Evolutionary conservation across 2,329 filamentous ascomycete species (phyloP), one percentile per base, ranked within the genome.

Genomic region (Monilinia fructigena): DNA sequence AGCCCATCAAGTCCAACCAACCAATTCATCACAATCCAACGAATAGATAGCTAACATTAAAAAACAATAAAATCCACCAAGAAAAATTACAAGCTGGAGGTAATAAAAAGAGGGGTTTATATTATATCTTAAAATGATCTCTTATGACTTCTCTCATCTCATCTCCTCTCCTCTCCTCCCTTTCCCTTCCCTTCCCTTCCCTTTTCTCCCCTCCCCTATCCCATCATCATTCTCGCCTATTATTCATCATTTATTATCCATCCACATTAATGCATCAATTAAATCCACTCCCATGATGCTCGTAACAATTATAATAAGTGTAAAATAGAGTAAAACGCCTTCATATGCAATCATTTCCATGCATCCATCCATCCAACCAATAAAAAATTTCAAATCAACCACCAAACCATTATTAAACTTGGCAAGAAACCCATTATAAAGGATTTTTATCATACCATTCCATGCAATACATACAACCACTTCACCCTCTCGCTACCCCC

Each of bases 341-440:
- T 59, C 16, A 23, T 48, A 35, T 59, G 56, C 31, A 59, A 23
- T 59, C 55, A 48, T 47, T 6, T 59, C 31, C 53, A 55, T 55
- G 26, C 56, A 59, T 59, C 40, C 40, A 40, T 40, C 38, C 38
- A 40, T 40, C 38, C 10, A 7, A n/a, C 38, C 38, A 40, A 12
- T 2, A 40, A 14, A 14, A 4, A 40, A 31, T 59, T 53, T 53
- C 50, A 53, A 53, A 20, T 42, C 55, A 45, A 11, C 10, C 55
- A 20, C 12, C 38, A 12, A 2, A 12, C 26, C 26, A 47, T 47
- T 59, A 31, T 59, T 26, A 10, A 59, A 47, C 26, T 11, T 5
- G 26, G 35, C 42, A 47, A 48, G n/a, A n/a, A 59, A 47, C 47
- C 20, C 47, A n/a, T 35, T 31, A 20, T 20, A n/a, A 47, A n/a